These are phyloP conservation scores for Solanum gandarillasii DNA, from an alignment of 257 asterid species.

Conservation along the genomic window DNA sequence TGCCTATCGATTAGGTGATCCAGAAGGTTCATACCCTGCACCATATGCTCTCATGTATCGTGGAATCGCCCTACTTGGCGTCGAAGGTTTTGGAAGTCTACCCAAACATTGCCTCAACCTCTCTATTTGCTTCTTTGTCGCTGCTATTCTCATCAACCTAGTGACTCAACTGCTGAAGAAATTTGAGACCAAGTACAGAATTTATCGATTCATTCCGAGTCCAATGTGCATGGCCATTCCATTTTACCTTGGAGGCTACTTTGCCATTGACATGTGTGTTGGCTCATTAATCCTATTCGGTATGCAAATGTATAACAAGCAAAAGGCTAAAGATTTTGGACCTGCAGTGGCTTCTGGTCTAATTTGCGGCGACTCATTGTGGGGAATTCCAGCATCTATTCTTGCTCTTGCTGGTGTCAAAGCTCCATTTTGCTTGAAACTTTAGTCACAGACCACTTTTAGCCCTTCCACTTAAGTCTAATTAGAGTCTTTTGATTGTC, in stretches of 20 bases:
- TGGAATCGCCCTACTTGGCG: constrained; percentile 26
- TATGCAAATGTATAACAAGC: constrained; percentile 29
- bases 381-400: constrained; percentile 66
- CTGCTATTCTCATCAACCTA: constrained; percentile 20
- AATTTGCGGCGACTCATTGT: constrained; percentile 66
- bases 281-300: constrained; percentile 53
- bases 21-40: constrained; percentile 22
- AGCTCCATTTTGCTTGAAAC: constrained; percentile 61
- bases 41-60: constrained; percentile 28
- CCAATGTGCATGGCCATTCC: constrained; percentile 91
- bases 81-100: constrained; percentile 33
- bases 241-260: constrained; percentile 54
- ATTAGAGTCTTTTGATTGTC: not conserved
- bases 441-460: not conserved
- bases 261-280: constrained; percentile 69
- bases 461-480: no score
- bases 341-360: constrained; percentile 72
- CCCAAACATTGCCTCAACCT: constrained; percentile 50
- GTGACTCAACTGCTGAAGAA: constrained; percentile 7
- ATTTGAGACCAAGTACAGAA: constrained; percentile 28
- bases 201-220: constrained; percentile 46
- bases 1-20: not conserved
- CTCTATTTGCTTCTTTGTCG: constrained; percentile 18
- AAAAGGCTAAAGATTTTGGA: constrained; percentile 20
- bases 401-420: constrained; percentile 35